Percentiles rank a stretch among this genome's conserved stretches.
These are phyloP conservation scores for Mycena capillaripes DNA, from an alignment of 768 basidiomycete genomes.

Conservation along the genomic window DNA sequence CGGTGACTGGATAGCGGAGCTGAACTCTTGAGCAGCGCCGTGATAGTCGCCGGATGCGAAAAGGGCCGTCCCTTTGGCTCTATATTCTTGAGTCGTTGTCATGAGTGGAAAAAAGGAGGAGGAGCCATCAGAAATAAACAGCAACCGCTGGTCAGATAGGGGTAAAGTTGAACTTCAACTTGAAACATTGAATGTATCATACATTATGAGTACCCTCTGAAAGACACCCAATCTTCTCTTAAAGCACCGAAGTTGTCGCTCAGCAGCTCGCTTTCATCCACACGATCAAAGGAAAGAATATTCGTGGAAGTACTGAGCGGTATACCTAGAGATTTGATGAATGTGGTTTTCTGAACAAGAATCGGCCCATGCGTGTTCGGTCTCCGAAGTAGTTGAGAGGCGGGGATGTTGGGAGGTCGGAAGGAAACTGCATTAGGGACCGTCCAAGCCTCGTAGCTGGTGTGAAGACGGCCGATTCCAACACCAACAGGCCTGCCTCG, in stretches of 20 bases:
- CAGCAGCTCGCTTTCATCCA: slow-evolving; percentile 33
- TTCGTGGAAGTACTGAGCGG: slow-evolving; percentile 12
- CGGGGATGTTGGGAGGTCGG: slow-evolving; percentile 38
- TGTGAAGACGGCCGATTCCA: slow-evolving; percentile 39
- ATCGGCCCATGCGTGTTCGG: slow-evolving; percentile 32
- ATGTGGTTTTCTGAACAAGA: slow-evolving; percentile 37
- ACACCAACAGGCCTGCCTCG: slow-evolving; percentile 31
- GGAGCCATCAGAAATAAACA: not conserved
- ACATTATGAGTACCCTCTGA: no score
- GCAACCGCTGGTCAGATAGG: no score
- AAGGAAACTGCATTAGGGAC: slow-evolving; percentile 29
- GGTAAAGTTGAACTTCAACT: no score
- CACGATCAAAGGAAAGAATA: slow-evolving; percentile 34
- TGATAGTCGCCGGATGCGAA: no score
- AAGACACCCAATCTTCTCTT: slow-evolving; percentile 33
- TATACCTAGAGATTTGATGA: slow-evolving; percentile 24
- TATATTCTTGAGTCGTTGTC: no score
- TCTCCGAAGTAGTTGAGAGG: slow-evolving; percentile 28
- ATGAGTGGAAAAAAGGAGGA: not conserved
- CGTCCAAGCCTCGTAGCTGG: slow-evolving; percentile 39
- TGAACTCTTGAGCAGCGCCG: no score
- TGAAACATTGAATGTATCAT: no score
- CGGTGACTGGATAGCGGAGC: no score
- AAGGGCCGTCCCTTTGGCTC: no score
- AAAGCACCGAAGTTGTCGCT: slow-evolving; percentile 30